Conservation (phyloP, 2,329 filamentous ascomycete genomes). For the Pyricularia sp. region DNA sequence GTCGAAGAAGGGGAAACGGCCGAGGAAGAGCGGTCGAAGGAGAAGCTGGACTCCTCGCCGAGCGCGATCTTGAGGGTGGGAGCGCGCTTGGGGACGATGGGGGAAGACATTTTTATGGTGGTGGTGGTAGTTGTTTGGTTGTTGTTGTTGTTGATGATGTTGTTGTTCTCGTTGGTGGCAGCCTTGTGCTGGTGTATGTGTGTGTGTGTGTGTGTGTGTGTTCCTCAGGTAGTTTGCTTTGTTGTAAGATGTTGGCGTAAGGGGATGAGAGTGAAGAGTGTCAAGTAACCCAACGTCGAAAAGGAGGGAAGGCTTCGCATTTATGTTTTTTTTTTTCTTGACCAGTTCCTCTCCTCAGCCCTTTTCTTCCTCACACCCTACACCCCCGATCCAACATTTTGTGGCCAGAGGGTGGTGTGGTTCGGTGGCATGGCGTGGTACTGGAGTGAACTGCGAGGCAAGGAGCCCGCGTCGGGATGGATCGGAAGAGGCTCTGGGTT, state of each 20-base stretch:
- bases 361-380: background rate
- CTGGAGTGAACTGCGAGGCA: background rate
- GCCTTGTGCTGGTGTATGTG: background rate
- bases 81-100: slow-evolving; percentile 1
- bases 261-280: background rate
- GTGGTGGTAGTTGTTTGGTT: background rate
- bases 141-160: background rate
- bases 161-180: background rate
- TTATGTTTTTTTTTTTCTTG: background rate
- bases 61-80: slow-evolving; percentile 1
- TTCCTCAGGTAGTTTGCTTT: background rate
- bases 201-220: too few species aligned
- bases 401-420: background rate
- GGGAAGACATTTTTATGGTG: background rate
- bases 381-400: too few species aligned
- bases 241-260: background rate
- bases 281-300: background rate
- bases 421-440: background rate
- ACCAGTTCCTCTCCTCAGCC: background rate
- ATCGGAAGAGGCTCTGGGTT: background rate
- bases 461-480: background rate
- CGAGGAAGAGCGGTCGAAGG: background rate
- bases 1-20: background rate
- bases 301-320: slow-evolving; percentile 2
- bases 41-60: background rate